Conservation (phyloP, 495 filamentous ascomycete species). For the Hyaloscypha bicolor region DNA sequence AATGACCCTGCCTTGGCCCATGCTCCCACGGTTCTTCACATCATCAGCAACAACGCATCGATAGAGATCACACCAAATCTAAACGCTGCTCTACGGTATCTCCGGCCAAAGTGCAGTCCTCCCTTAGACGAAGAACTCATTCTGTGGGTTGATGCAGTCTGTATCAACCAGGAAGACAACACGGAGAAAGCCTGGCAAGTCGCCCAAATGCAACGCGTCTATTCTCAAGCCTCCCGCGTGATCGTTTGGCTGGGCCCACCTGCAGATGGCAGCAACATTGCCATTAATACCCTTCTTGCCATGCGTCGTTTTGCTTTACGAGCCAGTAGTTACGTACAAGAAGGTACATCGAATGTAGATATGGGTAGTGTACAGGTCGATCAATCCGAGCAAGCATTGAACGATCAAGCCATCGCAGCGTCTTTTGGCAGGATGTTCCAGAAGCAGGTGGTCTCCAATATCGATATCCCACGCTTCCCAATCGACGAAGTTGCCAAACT, state of each 20-base stretch:
- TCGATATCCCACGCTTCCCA: neutral
- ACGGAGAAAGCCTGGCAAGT: constrained; percentile 36
- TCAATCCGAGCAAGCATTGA: constrained; percentile 1
- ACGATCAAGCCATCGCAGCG: neutral
- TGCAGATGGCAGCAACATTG: constrained; percentile 13
- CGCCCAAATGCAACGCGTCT: constrained; percentile 35
- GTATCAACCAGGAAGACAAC: constrained; percentile 38
- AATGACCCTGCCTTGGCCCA: neutral
- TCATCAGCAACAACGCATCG: neutral
- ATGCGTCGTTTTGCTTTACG: constrained; percentile 12
- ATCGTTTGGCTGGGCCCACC: constrained; percentile 32
- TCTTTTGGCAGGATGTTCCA: constrained; percentile 8
- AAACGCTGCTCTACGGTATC: too few species aligned
- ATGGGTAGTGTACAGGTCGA: neutral
- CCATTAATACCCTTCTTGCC: constrained; percentile 7
- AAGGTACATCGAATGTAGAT: constrained; percentile 4
- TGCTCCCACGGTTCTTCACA: neutral
- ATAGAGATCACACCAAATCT: too few species aligned
- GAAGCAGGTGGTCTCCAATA: neutral
- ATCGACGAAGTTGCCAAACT: constrained; percentile 4
- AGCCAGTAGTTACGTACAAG: neutral
- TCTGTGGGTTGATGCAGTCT: constrained; percentile 40
- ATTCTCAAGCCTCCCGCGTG: constrained; percentile 27
- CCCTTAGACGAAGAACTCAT: neutral
- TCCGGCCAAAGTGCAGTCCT: neutral